These are phyloP conservation scores for Microsporum ferrugineum DNA, from an alignment of 2,329 filamentous ascomycete genomes.

Conservation along the genomic window DNA sequence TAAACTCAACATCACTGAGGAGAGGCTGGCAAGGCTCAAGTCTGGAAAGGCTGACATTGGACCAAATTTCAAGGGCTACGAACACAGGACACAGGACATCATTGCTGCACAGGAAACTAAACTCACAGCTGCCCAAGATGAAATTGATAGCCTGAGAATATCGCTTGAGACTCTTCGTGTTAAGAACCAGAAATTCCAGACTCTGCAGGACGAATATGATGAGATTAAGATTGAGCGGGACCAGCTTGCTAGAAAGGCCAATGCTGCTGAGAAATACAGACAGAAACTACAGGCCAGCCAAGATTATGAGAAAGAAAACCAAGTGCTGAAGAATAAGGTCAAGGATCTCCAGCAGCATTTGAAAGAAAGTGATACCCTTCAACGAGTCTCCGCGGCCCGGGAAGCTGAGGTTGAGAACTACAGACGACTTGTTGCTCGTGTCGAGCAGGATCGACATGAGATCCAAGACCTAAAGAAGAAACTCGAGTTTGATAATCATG, in stretches of 20 bases:
- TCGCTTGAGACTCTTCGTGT: constrained; percentile 34
- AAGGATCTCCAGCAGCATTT: constrained; percentile 37
- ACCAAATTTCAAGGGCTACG: constrained; percentile 34
- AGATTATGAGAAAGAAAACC: constrained; percentile 40
- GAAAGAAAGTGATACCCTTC: constrained; percentile 35
- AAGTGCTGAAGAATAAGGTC: constrained; percentile 35
- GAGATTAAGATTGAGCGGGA: constrained; percentile 39
- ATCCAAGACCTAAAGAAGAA: constrained; percentile 39
- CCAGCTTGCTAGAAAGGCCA: constrained; percentile 37
- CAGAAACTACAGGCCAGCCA: constrained; percentile 40
- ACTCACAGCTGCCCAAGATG: constrained; percentile 42
- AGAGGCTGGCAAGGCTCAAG: constrained; percentile 42
- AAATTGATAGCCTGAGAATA: constrained; percentile 36
- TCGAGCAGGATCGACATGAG: constrained; percentile 39
- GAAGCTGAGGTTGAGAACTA: constrained; percentile 36
- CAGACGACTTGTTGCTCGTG: constrained; percentile 35
- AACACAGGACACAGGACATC: constrained; percentile 49
- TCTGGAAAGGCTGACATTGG: constrained; percentile 38
- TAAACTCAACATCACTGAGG: constrained; percentile 37
- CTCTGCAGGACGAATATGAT: constrained; percentile 40
- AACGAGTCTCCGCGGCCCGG: constrained; percentile 30
- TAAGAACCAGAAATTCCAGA: constrained; percentile 36
- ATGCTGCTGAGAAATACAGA: constrained; percentile 40
- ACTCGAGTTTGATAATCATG: constrained; percentile 39
- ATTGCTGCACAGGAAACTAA: constrained; percentile 61